Conservation (phyloP, 2,329 filamentous ascomycete species). For the Purpureocillium takamizusanense region DNA sequence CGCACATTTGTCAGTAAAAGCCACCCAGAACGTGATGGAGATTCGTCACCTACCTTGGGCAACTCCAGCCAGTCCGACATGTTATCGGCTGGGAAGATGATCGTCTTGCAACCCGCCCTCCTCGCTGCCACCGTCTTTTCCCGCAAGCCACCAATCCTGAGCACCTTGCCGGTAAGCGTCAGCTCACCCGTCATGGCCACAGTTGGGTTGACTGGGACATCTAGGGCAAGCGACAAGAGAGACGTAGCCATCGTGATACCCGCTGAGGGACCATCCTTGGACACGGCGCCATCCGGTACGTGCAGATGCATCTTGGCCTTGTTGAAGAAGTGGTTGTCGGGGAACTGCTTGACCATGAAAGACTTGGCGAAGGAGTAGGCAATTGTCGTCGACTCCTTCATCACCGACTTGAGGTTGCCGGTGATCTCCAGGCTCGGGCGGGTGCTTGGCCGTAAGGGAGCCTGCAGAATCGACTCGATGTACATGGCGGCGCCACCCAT, state of each 20-base stretch:
- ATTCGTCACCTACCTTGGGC: conserved; percentile 67
- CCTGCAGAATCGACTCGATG: conserved; percentile 91
- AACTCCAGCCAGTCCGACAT: conserved; percentile 95
- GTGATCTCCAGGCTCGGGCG: conserved; percentile 80
- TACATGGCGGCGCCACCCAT: conserved; percentile 96
- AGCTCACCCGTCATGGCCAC: conserved; percentile 98
- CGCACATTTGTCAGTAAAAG: not conserved
- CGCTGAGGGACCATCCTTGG: conserved; percentile 87
- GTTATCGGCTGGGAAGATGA: conserved; percentile 94
- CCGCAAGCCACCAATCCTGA: conserved; percentile 84
- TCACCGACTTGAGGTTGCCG: conserved; percentile 88
- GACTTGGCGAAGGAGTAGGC: conserved; percentile 95
- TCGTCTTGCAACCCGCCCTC: conserved; percentile 81
- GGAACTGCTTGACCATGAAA: conserved; percentile 73
- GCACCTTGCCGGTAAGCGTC: conserved; percentile 91
- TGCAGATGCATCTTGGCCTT: conserved; percentile 92
- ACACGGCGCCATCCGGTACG: conserved; percentile 91
- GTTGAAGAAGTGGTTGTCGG: conserved; percentile 91
- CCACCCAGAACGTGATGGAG: not conserved
- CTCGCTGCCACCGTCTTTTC: conserved; percentile 97
- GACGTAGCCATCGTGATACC: conserved; percentile 98
- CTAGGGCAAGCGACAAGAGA: conserved; percentile 73
- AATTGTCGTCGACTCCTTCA: conserved; percentile 95
- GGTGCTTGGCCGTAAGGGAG: conserved; percentile 63
- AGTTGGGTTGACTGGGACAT: conserved; percentile 69